A percentile compares a stretch with the other conserved stretches of the same genome.
Conservation (phyloP, 805 yeast species). For the Ogataea haglerorum region DNA sequence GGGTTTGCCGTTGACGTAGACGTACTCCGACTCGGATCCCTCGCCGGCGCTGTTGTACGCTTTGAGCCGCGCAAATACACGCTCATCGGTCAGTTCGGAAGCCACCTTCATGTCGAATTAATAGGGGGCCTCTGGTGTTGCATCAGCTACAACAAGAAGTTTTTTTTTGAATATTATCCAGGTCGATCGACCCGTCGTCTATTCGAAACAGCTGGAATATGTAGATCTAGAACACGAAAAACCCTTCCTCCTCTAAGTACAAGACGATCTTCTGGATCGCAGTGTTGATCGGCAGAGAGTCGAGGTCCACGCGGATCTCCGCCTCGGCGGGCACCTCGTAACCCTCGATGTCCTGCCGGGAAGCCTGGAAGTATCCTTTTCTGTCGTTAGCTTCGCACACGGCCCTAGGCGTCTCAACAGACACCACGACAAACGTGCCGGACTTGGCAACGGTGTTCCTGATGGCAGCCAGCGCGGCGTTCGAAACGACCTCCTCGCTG, state of each 20-base stretch:
- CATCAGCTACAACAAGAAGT: conserved; percentile 6
- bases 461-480: conserved; percentile 40
- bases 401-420: conserved; percentile 49
- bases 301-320: conserved; percentile 54
- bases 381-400: conserved; percentile 45
- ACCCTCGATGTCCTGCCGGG: conserved; percentile 44
- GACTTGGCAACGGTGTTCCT: conserved; percentile 43
- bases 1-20: conserved; percentile 32
- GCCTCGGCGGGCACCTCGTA: conserved; percentile 49
- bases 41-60: conserved; percentile 13
- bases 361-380: conserved; percentile 45
- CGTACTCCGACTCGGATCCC: conserved; percentile 15
- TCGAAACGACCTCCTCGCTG: conserved; percentile 39
- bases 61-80: conserved; percentile 17
- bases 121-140: not conserved
- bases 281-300: conserved; percentile 56
- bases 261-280: conserved; percentile 73
- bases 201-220: not conserved
- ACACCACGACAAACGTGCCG: conserved; percentile 51
- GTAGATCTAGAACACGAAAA: conserved; percentile 49
- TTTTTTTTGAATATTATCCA: not conserved
- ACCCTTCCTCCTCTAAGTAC: conserved; percentile 79
- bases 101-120: conserved; percentile 16
- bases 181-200: conserved; percentile 13
- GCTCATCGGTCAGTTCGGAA: conserved; percentile 18